Percentiles rank a stretch among this genome's conserved stretches.
Conservation (phyloP, 192 early-diverging fungal genomes). For the Backusella circina region DNA sequence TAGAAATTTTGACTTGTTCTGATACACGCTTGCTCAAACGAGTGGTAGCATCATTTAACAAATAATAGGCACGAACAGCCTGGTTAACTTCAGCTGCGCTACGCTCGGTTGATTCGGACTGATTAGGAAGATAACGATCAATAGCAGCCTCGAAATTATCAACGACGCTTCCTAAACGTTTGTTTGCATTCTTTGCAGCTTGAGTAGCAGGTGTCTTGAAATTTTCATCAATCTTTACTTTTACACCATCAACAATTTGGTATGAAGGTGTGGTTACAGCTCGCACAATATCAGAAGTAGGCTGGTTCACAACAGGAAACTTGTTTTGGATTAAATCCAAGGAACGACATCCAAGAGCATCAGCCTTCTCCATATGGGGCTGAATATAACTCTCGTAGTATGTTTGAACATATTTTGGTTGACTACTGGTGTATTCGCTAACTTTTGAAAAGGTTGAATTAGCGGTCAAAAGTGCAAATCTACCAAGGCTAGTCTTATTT, state of each 20-base stretch:
- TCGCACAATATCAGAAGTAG: slow-evolving; percentile 59
- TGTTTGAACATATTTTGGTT: slow-evolving; percentile 29
- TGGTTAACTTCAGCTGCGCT: slow-evolving; percentile 23
- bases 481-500: slow-evolving; percentile 25
- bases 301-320: slow-evolving; percentile 62
- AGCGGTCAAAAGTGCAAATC: slow-evolving; percentile 29
- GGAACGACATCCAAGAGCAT: slow-evolving; percentile 58
- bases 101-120: neutral
- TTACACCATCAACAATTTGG: slow-evolving; percentile 45
- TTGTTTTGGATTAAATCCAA: slow-evolving; percentile 59
- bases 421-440: slow-evolving; percentile 21
- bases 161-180: slow-evolving; percentile 38
- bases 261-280: slow-evolving; percentile 50
- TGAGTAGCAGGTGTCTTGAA: slow-evolving; percentile 40
- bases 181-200: slow-evolving; percentile 41
- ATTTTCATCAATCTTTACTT: slow-evolving; percentile 18
- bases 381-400: slow-evolving; percentile 46
- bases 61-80: slow-evolving; percentile 31
- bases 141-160: slow-evolving; percentile 49
- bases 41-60: slow-evolving; percentile 22
- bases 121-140: slow-evolving; percentile 37
- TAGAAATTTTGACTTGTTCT: slow-evolving; percentile 16
- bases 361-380: slow-evolving; percentile 55
- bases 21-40: slow-evolving; percentile 32
- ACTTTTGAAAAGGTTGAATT: slow-evolving; percentile 20